Percentiles rank a stretch among this genome's conserved stretches.
Conservation (phyloP, 352 stramenopile species). For the Phytophthora megakarya region DNA sequence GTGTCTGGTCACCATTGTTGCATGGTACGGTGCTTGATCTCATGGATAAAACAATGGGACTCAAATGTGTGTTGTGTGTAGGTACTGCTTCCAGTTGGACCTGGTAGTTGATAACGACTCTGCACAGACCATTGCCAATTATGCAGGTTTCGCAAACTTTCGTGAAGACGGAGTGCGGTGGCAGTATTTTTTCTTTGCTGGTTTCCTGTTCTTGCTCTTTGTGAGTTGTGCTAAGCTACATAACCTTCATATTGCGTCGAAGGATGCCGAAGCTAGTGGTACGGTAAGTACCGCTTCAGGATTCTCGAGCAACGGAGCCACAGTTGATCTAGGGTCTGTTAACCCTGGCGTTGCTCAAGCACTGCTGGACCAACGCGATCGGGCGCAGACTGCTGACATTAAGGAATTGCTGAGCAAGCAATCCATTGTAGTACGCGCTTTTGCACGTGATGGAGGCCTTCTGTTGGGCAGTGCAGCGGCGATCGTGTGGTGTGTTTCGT, state of each 20-base stretch:
- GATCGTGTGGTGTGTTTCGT: constrained; percentile 82
- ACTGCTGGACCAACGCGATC: constrained; percentile 36
- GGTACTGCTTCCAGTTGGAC: constrained; percentile 61
- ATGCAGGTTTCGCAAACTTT: constrained; percentile 70
- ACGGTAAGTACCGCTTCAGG: constrained; percentile 12
- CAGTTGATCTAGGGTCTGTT: constrained; percentile 34
- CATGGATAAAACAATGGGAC: background rate
- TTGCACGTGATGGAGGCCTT: constrained; percentile 70
- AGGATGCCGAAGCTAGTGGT: constrained; percentile 5
- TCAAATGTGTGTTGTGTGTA: constrained; percentile 19
- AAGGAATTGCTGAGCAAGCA: constrained; percentile 64
- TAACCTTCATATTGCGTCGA: constrained; percentile 50
- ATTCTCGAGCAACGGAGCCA: constrained; percentile 19
- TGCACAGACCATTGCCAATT: constrained; percentile 47
- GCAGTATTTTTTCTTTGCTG: constrained; percentile 75
- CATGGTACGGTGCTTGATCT: constrained; percentile 44
- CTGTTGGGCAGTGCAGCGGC: constrained; percentile 68
- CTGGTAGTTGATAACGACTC: constrained; percentile 42
- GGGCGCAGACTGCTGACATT: constrained; percentile 41
- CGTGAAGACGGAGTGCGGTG: constrained; percentile 43
- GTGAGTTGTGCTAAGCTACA: constrained; percentile 65
- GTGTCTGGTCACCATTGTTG: constrained; percentile 52
- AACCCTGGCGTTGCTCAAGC: constrained; percentile 36
- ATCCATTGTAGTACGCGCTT: constrained; percentile 65
- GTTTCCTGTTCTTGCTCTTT: constrained; percentile 64